These are phyloP conservation scores for Colletotrichum incanum DNA, from an alignment of 2,329 filamentous ascomycete species.

Conservation along the genomic window DNA sequence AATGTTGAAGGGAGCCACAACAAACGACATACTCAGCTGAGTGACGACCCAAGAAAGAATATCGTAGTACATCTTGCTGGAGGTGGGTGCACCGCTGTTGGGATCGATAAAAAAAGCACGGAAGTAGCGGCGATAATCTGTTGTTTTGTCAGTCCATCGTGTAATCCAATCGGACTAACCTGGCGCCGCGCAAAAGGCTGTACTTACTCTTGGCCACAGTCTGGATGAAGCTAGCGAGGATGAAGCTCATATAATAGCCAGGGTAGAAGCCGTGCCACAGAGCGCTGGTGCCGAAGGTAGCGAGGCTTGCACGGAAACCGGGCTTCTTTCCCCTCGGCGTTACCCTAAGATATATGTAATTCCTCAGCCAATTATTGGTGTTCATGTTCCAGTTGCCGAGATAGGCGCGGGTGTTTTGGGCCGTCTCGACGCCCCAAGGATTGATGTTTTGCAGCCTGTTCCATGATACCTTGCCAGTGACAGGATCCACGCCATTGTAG, in stretches of 20 bases:
- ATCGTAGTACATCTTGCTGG: slow-evolving; percentile 90
- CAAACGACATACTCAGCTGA: slow-evolving; percentile 87
- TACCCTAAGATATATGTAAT: slow-evolving; percentile 95
- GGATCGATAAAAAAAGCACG: slow-evolving; percentile 94
- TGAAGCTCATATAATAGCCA: slow-evolving; percentile 93
- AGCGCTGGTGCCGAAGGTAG: slow-evolving; percentile 94
- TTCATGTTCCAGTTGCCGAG: slow-evolving; percentile 98
- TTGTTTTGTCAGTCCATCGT: slow-evolving; percentile 40
- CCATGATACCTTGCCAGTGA: slow-evolving; percentile 88
- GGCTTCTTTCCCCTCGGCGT: slow-evolving; percentile 97
- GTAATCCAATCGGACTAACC: slow-evolving; percentile 28
- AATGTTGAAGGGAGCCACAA: slow-evolving; percentile 87
- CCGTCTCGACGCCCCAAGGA: slow-evolving; percentile 87
- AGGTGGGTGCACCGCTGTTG: slow-evolving; percentile 77
- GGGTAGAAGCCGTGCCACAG: slow-evolving; percentile 99
- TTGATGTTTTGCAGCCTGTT: slow-evolving; percentile 92
- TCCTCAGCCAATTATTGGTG: slow-evolving; percentile 95
- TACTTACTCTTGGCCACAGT: slow-evolving; percentile 92
- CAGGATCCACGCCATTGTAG: slow-evolving; percentile 91
- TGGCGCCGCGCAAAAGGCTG: background rate
- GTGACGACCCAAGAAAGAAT: slow-evolving; percentile 81
- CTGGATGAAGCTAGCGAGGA: slow-evolving; percentile 92
- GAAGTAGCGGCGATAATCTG: slow-evolving; percentile 90
- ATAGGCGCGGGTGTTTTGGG: slow-evolving; percentile 94
- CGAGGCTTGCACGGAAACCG: slow-evolving; percentile 93